Evolutionary conservation across 257 asterid genomes (phyloP).

Genomic region (Solanum chiquidenum): DNA sequence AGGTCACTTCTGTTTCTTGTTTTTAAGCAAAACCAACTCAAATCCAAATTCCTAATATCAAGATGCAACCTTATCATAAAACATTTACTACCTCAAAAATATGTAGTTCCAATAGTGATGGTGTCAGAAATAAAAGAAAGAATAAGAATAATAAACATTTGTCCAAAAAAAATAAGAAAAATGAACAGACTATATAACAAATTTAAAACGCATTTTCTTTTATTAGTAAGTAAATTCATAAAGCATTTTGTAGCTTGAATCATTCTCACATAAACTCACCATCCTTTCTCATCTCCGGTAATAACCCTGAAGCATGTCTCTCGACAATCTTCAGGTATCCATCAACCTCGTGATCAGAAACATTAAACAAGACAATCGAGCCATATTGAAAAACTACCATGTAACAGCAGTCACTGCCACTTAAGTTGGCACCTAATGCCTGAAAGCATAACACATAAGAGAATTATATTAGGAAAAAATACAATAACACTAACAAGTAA

Average conservation of each 20-base stretch:
- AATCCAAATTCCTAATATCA: not conserved
- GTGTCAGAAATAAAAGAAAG: not conserved
- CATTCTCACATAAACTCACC: constrained; percentile 38
- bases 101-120: not conserved
- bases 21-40: not conserved
- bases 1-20: not conserved
- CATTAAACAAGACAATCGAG: constrained; percentile 88
- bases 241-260: not conserved
- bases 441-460: constrained; percentile 13
- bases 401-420: constrained; percentile 61
- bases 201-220: not conserved
- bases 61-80: not conserved
- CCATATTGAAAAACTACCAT: constrained; percentile 96
- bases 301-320: constrained; percentile 74
- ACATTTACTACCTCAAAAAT: not conserved
- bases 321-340: constrained; percentile 67
- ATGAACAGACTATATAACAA: not conserved
- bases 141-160: not conserved
- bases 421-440: constrained; percentile 55
- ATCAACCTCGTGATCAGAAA: constrained; percentile 66
- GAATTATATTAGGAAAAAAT: not conserved
- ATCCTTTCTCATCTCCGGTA: constrained; percentile 93
- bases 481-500: not conserved
- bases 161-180: not conserved
- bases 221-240: not conserved